These are phyloP conservation scores for Tuber aestivum DNA, from an alignment of 495 filamentous ascomycete genomes.

Conservation along the genomic window DNA sequence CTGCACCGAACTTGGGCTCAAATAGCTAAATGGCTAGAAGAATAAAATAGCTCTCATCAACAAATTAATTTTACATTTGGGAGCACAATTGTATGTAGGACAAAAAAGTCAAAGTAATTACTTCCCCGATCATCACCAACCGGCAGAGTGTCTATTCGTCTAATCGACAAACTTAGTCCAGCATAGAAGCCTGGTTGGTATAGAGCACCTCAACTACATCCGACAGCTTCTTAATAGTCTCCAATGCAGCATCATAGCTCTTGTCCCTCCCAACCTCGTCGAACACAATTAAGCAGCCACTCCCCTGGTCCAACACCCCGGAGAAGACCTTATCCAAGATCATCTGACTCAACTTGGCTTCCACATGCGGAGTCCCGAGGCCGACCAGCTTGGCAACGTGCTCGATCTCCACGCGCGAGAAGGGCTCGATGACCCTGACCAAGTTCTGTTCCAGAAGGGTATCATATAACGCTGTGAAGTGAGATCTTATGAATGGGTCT, in stretches of 20 bases:
- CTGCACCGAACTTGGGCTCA: neutral
- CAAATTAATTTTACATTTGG: neutral
- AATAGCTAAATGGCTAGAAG: neutral
- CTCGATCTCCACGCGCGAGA: slow-evolving; percentile 90
- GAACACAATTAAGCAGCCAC: slow-evolving; percentile 91
- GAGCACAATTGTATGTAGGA: neutral
- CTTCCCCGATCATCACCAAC: neutral
- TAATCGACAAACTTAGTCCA: slow-evolving; percentile 59
- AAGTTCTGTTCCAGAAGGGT: slow-evolving; percentile 98
- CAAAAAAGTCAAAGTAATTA: neutral
- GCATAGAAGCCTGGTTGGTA: slow-evolving; percentile 89
- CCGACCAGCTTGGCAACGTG: slow-evolving; percentile 97
- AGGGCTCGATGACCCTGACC: slow-evolving; percentile 98
- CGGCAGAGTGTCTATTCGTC: slow-evolving; percentile 17
- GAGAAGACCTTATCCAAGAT: slow-evolving; percentile 98
- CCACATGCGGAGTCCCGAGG: slow-evolving; percentile 90
- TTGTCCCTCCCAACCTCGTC: slow-evolving; percentile 91
- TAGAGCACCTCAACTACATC: slow-evolving; percentile 96
- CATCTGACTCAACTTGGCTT: slow-evolving; percentile 97
- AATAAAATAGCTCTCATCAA: neutral
- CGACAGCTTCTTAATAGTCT: slow-evolving; percentile 93
- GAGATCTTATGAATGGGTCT: slow-evolving; percentile 90
- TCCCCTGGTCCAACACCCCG: slow-evolving; percentile 94
- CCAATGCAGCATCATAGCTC: slow-evolving; percentile 86
- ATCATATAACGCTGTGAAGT: slow-evolving; percentile 89